Base-by-base conservation (phyloP, 352 stramenopile genomes). In the Phytopythium sindhum region DNA sequence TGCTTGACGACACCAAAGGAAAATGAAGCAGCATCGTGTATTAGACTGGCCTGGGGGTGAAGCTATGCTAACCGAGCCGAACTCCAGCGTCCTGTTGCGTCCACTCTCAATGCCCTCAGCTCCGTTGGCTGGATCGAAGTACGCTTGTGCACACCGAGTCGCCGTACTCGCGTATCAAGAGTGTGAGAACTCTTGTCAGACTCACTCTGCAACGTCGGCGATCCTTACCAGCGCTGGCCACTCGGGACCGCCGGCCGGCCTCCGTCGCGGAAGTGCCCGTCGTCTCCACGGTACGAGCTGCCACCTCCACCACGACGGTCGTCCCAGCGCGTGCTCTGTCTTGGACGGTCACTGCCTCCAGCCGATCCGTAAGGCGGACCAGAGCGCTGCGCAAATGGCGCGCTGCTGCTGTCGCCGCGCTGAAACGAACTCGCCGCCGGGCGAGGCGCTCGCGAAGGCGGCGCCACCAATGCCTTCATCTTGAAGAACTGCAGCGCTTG, bases 401-500 rank as follows among this genome's bases (percentile, higher is more conserved):
- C 74, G 53, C 65, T 86, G 51, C 62, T 75, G 53, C 63, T 74
- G 19, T 85, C 75, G 11, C 78, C 69, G 29, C 72, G 80, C 24
- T 73, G 66, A 69, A 89, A 88, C 7, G 81, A 75, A 9, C 17
- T 55, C 17, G 65, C 56, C 31, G 77, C 59, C 4, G 73, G 52
- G 26, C 74, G 70, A 15, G 61, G 61, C 28, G 76, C 64, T 12
- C 71, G 71, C 48, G 78, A 79, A 14, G 79, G 55, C 17, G 84
- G 84, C 39, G 72, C 78, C 10, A 93, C 76, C 24, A 95, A 63
- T 1, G 88, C 88, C 61, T 91, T 93, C 86, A 93, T 93, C 64
- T 96, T 96, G 74, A 96, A 96, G 73, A 94, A 96, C 66, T 93
- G 81, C 29, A 96, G 71, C 44, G 88, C 88, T 59, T 95, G 80